phyloP scores from a whole-genome alignment of 169 alveolate genomes.

The Eimeria sp. region DNA sequence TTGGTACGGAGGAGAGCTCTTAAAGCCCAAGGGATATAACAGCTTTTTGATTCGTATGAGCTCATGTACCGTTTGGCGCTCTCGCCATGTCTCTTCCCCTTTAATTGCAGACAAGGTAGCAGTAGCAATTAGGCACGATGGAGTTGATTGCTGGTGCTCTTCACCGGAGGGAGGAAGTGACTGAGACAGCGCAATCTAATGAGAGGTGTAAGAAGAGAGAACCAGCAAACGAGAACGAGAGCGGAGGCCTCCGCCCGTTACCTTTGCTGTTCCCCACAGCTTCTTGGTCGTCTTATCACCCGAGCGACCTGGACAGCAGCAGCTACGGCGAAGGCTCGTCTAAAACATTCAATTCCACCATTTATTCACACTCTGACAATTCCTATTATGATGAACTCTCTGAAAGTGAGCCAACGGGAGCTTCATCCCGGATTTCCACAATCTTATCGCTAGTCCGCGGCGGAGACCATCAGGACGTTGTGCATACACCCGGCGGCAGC shows the following conservation, averaged over 20 bases:
- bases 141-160: neutral
- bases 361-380: neutral
- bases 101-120: neutral
- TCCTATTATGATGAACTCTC: neutral
- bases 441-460: slow-evolving; percentile 1
- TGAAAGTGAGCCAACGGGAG: neutral
- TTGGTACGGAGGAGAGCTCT: neutral
- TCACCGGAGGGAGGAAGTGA: neutral
- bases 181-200: neutral
- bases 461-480: neutral
- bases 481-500: neutral
- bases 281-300: slow-evolving; percentile 50
- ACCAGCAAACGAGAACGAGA: neutral
- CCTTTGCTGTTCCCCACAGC: slow-evolving; percentile 49
- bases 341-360: neutral
- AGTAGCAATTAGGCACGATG: neutral
- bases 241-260: slow-evolving; percentile 26
- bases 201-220: neutral
- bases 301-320: slow-evolving; percentile 41
- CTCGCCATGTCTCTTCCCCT: neutral
- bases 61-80: neutral
- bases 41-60: too few relatives aligned
- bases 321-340: slow-evolving; percentile 40
- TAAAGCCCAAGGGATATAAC: too few relatives aligned
- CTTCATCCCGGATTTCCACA: neutral